Evolutionary conservation across 441 rosid genomes (phyloP), one percentile per base, ranked within the genome.

Genomic region (Hura crepitans): DNA sequence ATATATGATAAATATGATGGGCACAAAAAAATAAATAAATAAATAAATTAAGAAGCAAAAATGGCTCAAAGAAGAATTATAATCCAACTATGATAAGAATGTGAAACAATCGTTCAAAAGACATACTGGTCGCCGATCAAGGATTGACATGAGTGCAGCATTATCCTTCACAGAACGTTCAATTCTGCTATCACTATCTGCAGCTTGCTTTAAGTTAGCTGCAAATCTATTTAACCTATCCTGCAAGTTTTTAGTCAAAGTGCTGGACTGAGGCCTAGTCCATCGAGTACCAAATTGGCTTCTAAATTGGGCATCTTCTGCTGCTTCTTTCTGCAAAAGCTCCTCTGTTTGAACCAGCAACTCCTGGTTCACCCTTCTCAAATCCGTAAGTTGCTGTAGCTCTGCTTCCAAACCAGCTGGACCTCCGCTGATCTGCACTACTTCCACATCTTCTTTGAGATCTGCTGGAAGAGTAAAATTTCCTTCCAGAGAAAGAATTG

Each of bases 191-290:
- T 94, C 97, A 80, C 98, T 91, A 59, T 94, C 98, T 51, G 93
- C 93, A 72, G 98, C 97, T 81, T 94, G 97, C 85, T 91, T 94
- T 80, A 94, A 78, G 85, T 88, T 91, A 50, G 85, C 92, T 13
- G 98, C 98, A 85, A 94, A 89, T 47, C 95, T 88, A 59, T 88
- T 88, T 67, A 94, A 83, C 79, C 98, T 85, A 76, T 94, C 98
- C 84, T 82, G 97, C 86, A 94, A 79, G 76, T 87, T 89, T 86
- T 91, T 94, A 30, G 98, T 89, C 79, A 94, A 82, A 55, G 98
- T 94, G 84, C 86, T 86, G 66, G 98, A 94, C 47, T 94, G 97
- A 72, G 98, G 98, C 79, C 98, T 83, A 50, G 98, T 94, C 98
- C 98, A 94, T 68, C 96, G 87, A 22, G 89, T 86, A 77, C 98